Evolutionary conservation across 2,329 filamentous ascomycete species (phyloP).

Genomic region (Neophaeococcomyces aloes): DNA sequence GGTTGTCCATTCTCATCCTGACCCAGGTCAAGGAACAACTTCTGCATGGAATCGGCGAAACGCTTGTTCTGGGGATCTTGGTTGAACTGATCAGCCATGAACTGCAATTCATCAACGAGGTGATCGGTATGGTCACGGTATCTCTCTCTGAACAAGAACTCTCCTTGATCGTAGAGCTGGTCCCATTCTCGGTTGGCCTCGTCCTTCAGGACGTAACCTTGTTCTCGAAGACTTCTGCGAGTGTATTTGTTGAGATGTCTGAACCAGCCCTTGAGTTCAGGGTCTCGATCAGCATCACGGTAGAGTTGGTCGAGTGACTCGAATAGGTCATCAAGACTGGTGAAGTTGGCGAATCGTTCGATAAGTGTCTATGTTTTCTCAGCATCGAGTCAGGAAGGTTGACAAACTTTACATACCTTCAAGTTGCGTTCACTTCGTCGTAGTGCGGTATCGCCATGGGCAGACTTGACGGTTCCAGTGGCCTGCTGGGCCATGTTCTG

Average conservation of each 20-base stretch:
- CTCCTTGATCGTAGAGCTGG: slow-evolving; percentile 70
- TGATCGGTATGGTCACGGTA: slow-evolving; percentile 80
- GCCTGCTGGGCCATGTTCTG: slow-evolving; percentile 54
- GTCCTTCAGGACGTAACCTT: slow-evolving; percentile 84
- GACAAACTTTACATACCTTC: slow-evolving; percentile 46
- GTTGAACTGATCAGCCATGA: slow-evolving; percentile 80
- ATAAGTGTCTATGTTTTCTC: slow-evolving; percentile 59
- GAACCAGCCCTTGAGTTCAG: slow-evolving; percentile 85
- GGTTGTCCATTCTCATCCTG: slow-evolving; percentile 75
- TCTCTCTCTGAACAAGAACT: slow-evolving; percentile 76
- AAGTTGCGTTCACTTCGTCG: slow-evolving; percentile 66
- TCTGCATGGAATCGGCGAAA: slow-evolving; percentile 65
- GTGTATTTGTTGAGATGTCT: slow-evolving; percentile 65
- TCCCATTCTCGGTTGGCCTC: slow-evolving; percentile 72
- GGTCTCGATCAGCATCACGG: slow-evolving; percentile 71
- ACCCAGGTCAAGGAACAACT: slow-evolving; percentile 83
- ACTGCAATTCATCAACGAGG: slow-evolving; percentile 81
- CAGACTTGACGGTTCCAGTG: slow-evolving; percentile 60
- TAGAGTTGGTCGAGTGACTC: slow-evolving; percentile 78
- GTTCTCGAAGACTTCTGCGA: slow-evolving; percentile 71
- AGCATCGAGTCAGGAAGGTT: slow-evolving; percentile 36
- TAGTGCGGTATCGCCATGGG: slow-evolving; percentile 54
- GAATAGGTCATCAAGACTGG: slow-evolving; percentile 77
- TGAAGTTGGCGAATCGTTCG: slow-evolving; percentile 92
- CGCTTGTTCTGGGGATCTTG: slow-evolving; percentile 74